These are phyloP conservation scores for Apodospora peruviana DNA, from an alignment of 495 filamentous ascomycete genomes.

Conservation along the genomic window DNA sequence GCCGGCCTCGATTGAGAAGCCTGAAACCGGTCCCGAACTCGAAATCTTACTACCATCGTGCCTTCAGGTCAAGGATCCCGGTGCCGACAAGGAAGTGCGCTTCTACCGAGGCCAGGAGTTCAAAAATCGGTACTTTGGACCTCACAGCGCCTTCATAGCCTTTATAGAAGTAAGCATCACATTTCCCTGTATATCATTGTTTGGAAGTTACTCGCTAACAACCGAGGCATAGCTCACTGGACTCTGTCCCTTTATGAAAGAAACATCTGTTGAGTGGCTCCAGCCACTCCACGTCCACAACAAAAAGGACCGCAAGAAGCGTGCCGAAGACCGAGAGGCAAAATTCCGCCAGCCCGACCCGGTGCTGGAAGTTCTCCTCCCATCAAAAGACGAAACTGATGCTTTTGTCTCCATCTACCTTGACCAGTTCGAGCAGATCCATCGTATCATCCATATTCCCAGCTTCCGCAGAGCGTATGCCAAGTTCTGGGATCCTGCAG, in stretches of 20 bases:
- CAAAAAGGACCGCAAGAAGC: slow-evolving; percentile 29
- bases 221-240: slow-evolving; percentile 33
- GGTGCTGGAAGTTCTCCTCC: slow-evolving; percentile 34
- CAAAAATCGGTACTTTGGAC: slow-evolving; percentile 45
- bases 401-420: slow-evolving; percentile 35
- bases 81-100: slow-evolving; percentile 27
- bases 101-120: slow-evolving; percentile 37
- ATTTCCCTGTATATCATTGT: background rate
- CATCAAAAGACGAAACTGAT: slow-evolving; percentile 31
- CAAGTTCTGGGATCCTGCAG: slow-evolving; percentile 37
- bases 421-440: slow-evolving; percentile 40
- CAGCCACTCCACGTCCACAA: slow-evolving; percentile 29
- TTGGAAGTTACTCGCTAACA: background rate
- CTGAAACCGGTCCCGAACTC: slow-evolving; percentile 8
- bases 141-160: slow-evolving; percentile 40
- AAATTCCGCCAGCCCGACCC: slow-evolving; percentile 23
- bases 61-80: slow-evolving; percentile 20
- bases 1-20: slow-evolving; percentile 12
- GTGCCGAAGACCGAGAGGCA: slow-evolving; percentile 28
- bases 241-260: slow-evolving; percentile 40
- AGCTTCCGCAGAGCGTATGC: slow-evolving; percentile 38
- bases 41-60: slow-evolving; percentile 12
- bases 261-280: slow-evolving; percentile 39
- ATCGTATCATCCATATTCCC: slow-evolving; percentile 42
- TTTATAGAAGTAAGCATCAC: slow-evolving; percentile 26